Base-by-base conservation (phyloP, 2,329 filamentous ascomycete species). In the Talaromyces sp. region DNA sequence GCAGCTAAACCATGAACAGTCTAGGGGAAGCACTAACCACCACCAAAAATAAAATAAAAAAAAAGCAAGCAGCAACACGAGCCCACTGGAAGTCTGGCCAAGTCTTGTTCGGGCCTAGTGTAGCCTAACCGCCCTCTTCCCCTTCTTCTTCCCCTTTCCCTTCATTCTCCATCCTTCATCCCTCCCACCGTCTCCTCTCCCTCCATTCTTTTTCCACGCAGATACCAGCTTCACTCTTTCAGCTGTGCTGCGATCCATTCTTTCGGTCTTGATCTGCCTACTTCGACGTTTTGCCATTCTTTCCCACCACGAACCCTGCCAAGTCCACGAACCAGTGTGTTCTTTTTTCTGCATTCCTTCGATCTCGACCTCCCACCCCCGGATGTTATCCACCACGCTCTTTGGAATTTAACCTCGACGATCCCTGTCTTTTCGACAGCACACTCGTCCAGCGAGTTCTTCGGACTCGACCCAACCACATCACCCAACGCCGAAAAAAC, bases 211-310 rank as follows among this genome's bases (percentile, higher is more conserved):
- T 55, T 60, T 57, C 59, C 54, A 63, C 72, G 76, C 75, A 74
- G 71, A 76, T 76, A 71, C 72, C 80, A 77, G 82, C 82, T 85
- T 84, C 83, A 85, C 80, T 86, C 83, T 75, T 84, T 86, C 72
- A 83, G 82, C 81, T 81, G 80, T 72, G 75, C 73, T 73, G 80
- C 76, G 68, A 69, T 79, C 74, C 77, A 65, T 72, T 80, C 77
- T 61, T 77, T 79, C 66, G 24, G 24, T 22, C 13, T 52, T 56
- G 56, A 56, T 52, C 41, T 55, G 49, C 46, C 50, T 54, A 46
- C 41, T 54, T 35, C 47, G 33, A 42, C 19, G 37, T 42, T 40
- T 36, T 32, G 32, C 50, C 53, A 55, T 51, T 52, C 54, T 51
- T 52, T 59, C 58, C 56, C n/a, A n/a, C 41, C 56, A 57, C 55